phyloP scores from a whole-genome alignment of 345 rosid genomes.

The Eucalyptus coolabah region DNA sequence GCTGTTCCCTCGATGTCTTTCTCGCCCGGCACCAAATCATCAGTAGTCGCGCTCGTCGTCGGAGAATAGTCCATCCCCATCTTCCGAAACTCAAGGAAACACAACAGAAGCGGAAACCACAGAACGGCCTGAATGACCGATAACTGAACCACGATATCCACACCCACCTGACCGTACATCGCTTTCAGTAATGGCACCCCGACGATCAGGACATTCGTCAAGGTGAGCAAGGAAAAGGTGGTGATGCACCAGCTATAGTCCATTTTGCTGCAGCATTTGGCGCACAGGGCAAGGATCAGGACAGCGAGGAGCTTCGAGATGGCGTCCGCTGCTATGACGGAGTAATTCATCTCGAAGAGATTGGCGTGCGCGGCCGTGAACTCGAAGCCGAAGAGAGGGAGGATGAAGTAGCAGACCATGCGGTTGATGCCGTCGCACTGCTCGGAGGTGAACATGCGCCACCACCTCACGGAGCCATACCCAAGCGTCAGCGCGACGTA shows the following conservation, averaged over 20 bases:
- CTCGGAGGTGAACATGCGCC: constrained; percentile 60
- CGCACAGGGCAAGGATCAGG: constrained; percentile 46
- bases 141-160: constrained; percentile 69
- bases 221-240: constrained; percentile 53
- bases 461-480: constrained; percentile 87
- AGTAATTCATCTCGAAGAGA: constrained; percentile 67
- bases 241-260: constrained; percentile 82
- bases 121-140: constrained; percentile 55
- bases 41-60: too few relatives aligned
- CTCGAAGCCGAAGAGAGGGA: constrained; percentile 70
- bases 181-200: constrained; percentile 64
- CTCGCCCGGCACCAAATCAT: neutral
- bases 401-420: constrained; percentile 68
- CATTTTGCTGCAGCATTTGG: constrained; percentile 46
- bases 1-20: constrained; percentile 17
- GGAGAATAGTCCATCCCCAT: neutral
- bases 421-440: constrained; percentile 77
- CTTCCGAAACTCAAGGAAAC: constrained; percentile 53
- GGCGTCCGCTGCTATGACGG: constrained; percentile 47
- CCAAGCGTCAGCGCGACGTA: constrained; percentile 69
- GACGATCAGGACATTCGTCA: constrained; percentile 57
- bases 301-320: constrained; percentile 57
- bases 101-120: constrained; percentile 68
- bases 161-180: constrained; percentile 66
- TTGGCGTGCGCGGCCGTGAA: constrained; percentile 62